Evolutionary conservation across 495 filamentous ascomycete species (phyloP), one percentile per base, ranked within the genome.

Genomic region (Podospora australis): DNA sequence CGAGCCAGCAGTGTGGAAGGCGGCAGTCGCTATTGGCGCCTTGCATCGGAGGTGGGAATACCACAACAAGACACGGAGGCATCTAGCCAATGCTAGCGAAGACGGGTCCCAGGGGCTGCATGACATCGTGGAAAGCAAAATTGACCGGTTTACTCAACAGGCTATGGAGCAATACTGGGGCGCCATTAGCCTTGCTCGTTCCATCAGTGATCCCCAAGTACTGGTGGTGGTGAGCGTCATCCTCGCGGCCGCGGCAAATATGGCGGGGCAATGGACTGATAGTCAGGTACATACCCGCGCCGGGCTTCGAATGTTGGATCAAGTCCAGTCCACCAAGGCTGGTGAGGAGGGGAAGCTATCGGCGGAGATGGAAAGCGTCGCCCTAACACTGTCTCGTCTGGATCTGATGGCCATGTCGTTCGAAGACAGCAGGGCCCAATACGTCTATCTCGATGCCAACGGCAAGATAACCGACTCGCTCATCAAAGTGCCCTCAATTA

Each of bases 1-100:
- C 39, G 76, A 81, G 48, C 71, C 75, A 0, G 73, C 78, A 0
- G 66, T 78, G 1, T 78, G 75, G 67, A 71, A 75, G 53, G 76
- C 72, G 4, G 73, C 78, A 49, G 74, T 53, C 56, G 77, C 63
- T 39, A 69, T 50, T 22, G 62, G 65, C 38, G 64, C 60, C 5
- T 48, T 69, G 39, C 66, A 67, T 24, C 56, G 64, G 10, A 52
- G 55, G 24, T 63, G 51, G 54, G 58, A 60, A 44, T n/a, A 16
- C 19, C 44, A 14, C 28, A 23, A 4, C 35, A 24, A 22, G 28
- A 24, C 20, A 4, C 24, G 16, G 20, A 5, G 17, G 2, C 34
- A 29, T 24, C 21, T 1, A 23, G 22, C n/a, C n/a, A 22, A 22
- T 19, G 34, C 4, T 21, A 28, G 9, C 7, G 34, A 21, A 3